phyloP scores from a whole-genome alignment of 148 eudicot species.

The Suaeda aralocaspica region DNA sequence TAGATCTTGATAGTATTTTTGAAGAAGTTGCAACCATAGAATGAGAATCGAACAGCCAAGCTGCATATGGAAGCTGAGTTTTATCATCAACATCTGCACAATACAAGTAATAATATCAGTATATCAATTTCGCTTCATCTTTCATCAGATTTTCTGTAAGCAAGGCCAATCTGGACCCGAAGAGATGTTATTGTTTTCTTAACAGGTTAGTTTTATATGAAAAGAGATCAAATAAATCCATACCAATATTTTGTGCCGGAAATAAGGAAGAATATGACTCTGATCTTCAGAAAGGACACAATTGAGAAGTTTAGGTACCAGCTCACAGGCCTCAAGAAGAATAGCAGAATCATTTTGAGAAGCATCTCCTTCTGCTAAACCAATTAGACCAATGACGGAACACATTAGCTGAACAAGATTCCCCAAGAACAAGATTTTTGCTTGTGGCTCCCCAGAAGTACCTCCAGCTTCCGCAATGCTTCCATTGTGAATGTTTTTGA shows the following conservation, averaged over 20 bases:
- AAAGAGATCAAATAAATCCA: constrained; percentile 9
- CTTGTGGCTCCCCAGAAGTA: constrained; percentile 26
- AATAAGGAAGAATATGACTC: constrained; percentile 43
- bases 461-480: constrained; percentile 13
- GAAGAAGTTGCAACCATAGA: constrained; percentile 61
- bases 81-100: constrained; percentile 74
- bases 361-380: constrained; percentile 24
- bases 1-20: constrained; percentile 53
- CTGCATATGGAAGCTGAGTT: constrained; percentile 46
- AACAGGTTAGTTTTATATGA: neutral
- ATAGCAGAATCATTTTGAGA: constrained; percentile 20
- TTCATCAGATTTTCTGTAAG: too few relatives aligned
- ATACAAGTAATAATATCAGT: neutral
- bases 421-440: constrained; percentile 43
- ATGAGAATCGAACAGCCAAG: constrained; percentile 31
- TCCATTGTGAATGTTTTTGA: constrained; percentile 26
- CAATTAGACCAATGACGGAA: constrained; percentile 43
- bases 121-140: too few relatives aligned
- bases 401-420: constrained; percentile 65
- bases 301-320: constrained; percentile 47
- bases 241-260: constrained; percentile 90
- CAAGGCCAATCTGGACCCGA: too few relatives aligned
- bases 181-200: too few relatives aligned
- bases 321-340: constrained; percentile 34
- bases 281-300: constrained; percentile 46